Conservation (phyloP, 164 flowering plant species). For the Euptelea pleiosperma region DNA sequence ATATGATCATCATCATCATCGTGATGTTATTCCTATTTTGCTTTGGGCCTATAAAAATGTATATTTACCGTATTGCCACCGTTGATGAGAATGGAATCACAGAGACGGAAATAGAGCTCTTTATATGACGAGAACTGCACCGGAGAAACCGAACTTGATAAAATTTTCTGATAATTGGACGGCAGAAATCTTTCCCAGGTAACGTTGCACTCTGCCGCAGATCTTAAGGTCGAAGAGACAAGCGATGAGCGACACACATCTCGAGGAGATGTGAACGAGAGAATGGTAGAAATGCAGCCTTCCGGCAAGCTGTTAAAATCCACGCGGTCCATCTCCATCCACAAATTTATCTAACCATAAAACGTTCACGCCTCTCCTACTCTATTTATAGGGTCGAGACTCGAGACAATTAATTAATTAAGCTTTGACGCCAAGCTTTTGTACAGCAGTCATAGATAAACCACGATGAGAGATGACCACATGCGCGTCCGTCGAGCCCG, state of each 20-base stretch:
- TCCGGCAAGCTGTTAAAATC: slow-evolving; percentile 25
- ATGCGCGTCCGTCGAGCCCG: too few species aligned
- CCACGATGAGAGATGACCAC: too few species aligned
- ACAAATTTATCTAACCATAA: too few species aligned
- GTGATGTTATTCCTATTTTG: not conserved
- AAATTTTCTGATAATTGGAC: slow-evolving; percentile 23
- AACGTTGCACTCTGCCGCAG: slow-evolving; percentile 25
- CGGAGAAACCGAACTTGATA: slow-evolving; percentile 11
- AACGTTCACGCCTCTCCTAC: too few species aligned
- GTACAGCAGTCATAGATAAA: too few species aligned
- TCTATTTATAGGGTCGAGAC: too few species aligned
- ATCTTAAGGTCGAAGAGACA: slow-evolving; percentile 24
- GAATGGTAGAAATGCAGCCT: slow-evolving; percentile 26
- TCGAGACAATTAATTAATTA: too few species aligned
- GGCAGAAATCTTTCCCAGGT: slow-evolving; percentile 45
- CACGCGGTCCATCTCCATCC: not conserved
- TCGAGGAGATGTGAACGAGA: slow-evolving; percentile 31
- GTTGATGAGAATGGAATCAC: slow-evolving; percentile 28
- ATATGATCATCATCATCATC: not conserved
- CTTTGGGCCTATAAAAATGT: not conserved
- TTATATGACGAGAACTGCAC: slow-evolving; percentile 26
- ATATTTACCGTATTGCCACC: slow-evolving; percentile 29
- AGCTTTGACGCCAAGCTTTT: too few species aligned
- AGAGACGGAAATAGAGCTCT: slow-evolving; percentile 32
- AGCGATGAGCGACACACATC: slow-evolving; percentile 29